These are phyloP conservation scores for Colletotrichum eremochloae DNA, from an alignment of 2,329 filamentous ascomycete species.

Conservation along the genomic window DNA sequence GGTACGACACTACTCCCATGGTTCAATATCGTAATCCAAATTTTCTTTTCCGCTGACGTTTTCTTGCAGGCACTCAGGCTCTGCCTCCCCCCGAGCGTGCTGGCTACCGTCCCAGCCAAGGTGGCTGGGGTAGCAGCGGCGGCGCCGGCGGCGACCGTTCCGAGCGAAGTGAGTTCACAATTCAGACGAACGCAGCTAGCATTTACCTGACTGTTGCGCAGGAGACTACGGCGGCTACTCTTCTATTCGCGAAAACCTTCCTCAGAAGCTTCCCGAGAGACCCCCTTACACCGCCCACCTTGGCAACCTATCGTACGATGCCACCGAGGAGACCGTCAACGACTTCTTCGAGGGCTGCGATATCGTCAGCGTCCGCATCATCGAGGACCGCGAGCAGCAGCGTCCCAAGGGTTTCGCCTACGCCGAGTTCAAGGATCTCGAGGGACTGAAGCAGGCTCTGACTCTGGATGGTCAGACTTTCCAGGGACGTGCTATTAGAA, in stretches of 20 bases:
- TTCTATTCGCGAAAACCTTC: conserved; percentile 68
- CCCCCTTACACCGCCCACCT: conserved; percentile 96
- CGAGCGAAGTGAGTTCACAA: conserved; percentile 57
- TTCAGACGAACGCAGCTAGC: background rate
- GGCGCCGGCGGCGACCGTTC: conserved; percentile 45
- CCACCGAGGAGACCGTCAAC: conserved; percentile 83
- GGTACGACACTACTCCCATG: conserved; percentile 50
- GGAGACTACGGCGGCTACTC: conserved; percentile 41
- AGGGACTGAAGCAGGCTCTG: conserved; percentile 92
- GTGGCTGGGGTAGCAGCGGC: conserved; percentile 55
- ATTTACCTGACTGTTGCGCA: conserved; percentile 20
- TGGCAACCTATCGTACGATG: conserved; percentile 96
- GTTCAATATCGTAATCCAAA: background rate
- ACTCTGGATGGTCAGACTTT: conserved; percentile 85
- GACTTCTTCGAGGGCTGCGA: conserved; percentile 89
- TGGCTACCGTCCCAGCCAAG: conserved; percentile 47
- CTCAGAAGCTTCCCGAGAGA: conserved; percentile 77
- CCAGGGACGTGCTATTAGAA: conserved; percentile 88
- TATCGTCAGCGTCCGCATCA: conserved; percentile 92
- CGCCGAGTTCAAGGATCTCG: conserved; percentile 89
- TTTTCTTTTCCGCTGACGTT: conserved; percentile 19
- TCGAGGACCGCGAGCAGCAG: conserved; percentile 93
- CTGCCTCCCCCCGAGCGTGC: conserved; percentile 65
- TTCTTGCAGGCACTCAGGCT: conserved; percentile 65
- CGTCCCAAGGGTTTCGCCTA: conserved; percentile 99